Evolutionary conservation across 1,139 yeast genomes (phyloP), one percentile per base, ranked within the genome.

Genomic region (Saccharomyces hybrid): DNA sequence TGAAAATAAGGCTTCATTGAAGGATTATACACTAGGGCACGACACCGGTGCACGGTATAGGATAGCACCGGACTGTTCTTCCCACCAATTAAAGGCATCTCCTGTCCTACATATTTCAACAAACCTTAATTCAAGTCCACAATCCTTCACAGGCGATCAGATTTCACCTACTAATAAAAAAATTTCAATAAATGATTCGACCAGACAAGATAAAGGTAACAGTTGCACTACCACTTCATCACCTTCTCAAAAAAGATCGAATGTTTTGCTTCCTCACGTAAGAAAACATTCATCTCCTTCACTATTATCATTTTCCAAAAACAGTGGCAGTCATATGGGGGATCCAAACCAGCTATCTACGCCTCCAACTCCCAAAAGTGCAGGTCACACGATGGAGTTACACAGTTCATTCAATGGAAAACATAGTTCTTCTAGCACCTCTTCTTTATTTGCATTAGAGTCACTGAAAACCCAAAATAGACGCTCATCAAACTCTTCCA

Each of bases 361-460:
- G 9, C 44, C 25, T 16, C 59, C 61, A 4, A 51, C 63, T 13
- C 46, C 64, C 7, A 52, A 64, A 7, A 75, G 74, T 0, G 55
- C 71, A 23, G 74, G 74, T 1, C 47, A 16, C 25, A 20, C 11
- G 9, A 38, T 6, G 13, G 44, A 66, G 46, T 69, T 73, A 25
- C 65, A 74, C 2, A 66, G 73, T 2, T 64, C 74, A n/a, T 56
- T 54, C n/a, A 13, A 38, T 3, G 16, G 13, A 16, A 38, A 38
- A 16, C 44, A 20, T 5, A 9, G 13, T 9, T 8, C 25, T 38
- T 38, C 44, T 14, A 38, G 44, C 31, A 58, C 63, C 1, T 63
- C 67, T 5, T 63, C 68, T 23, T 70, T 73, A 2, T 62, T 64
- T 23, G 60, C 68, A 5, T 65, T 72, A 2, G 50, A 69, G 23